phyloP scores from a whole-genome alignment of 1,284 basidiomycete genomes.

The Apiotrichum gamsii region DNA sequence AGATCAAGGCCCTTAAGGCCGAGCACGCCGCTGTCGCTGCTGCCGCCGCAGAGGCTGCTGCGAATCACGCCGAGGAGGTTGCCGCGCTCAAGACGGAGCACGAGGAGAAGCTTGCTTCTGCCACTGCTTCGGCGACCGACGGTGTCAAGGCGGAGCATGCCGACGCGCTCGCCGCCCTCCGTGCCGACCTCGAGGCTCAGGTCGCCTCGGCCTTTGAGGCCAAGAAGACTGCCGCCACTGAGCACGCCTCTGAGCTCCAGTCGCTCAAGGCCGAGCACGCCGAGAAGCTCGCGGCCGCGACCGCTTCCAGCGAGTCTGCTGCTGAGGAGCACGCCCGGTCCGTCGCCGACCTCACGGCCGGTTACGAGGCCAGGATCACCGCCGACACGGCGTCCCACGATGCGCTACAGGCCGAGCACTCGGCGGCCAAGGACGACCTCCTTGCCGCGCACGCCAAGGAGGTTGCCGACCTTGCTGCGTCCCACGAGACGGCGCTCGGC shows the following conservation, averaged over 20 bases:
- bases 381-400: conserved; percentile 15
- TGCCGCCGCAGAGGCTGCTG: background rate
- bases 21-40: conserved; percentile 23
- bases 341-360: conserved; percentile 8
- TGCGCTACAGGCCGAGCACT: conserved; percentile 25
- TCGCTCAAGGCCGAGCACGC: conserved; percentile 20
- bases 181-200: conserved; percentile 16
- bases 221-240: conserved; percentile 15
- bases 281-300: background rate
- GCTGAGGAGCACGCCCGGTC: background rate
- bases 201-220: conserved; percentile 7
- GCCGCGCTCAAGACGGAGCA: conserved; percentile 2
- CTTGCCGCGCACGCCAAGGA: conserved; percentile 1
- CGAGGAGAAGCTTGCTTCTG: conserved; percentile 2
- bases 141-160: background rate
- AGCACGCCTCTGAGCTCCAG: conserved; percentile 26
- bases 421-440: background rate
- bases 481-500: conserved; percentile 9
- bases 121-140: conserved; percentile 1
- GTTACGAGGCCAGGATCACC: conserved; percentile 12
- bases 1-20: conserved; percentile 25
- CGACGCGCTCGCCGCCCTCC: conserved; percentile 5
- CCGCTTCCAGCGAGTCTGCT: background rate
- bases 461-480: background rate
- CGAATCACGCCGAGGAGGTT: conserved; percentile 2